Base-by-base conservation (phyloP, 805 yeast species). In the Saccharomyces cerevisiae region DNA sequence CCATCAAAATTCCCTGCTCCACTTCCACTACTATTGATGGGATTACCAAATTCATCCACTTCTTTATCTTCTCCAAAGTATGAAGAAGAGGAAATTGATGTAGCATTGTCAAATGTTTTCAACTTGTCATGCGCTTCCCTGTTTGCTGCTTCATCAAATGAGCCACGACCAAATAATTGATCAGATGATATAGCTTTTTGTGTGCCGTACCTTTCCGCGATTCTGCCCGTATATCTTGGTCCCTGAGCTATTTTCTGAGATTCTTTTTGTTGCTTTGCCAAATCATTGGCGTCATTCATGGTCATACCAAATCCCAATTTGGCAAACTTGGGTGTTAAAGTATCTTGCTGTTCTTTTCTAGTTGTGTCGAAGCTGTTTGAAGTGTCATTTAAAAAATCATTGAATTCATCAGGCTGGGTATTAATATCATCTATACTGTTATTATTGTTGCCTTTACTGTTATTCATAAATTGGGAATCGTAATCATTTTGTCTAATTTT, bases 141-240 rank as follows among this genome's bases (percentile, higher is more conserved):
- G 53, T 85, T 85, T 43, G 88, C 87, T 1, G 76, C 77, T 59
- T 87, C 86, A 64, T 89, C 97, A 65, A 80, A 89, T 27, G 83
- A 74, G 47, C 91, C 92, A 65, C 96, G 84, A 21, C 97, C 97
- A 70, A 94, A 94, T 65, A 81, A 82, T 73, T 91, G 95, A 72
- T 94, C 98, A 1, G 97, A 91, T 0, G 98, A 94, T 59, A 94
- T 94, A 49, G 91, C 96, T 78, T 89, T 92, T 69, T 91, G 97
- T 46, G 74, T 75, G 54, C 97, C 97, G 68, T 80, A 94, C 73
- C 89, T 88, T 64, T 75, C 77, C 41, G 81, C 82, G 30, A 87
- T 87, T 59, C 84, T 84, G 41, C 94, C 94, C 1, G 89, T 82
- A 68, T 86, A 86, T 61, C 78, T 77, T 53, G 79, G 81, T 47